Evolutionary conservation across 768 basidiomycete species (phyloP).

Genomic region (Dictyophora rubrovolvata): DNA sequence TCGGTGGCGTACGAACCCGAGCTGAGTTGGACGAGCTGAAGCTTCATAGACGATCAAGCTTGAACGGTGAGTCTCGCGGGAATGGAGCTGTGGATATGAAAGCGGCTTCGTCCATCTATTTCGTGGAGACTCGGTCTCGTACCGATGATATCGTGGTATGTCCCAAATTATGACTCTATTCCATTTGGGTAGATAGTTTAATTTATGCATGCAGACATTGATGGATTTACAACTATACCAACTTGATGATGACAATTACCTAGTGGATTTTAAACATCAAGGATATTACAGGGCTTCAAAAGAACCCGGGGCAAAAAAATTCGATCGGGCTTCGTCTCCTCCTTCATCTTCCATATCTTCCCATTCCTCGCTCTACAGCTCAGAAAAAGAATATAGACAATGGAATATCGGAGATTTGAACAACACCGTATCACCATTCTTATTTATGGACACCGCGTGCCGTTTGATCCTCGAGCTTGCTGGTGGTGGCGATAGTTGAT

Average conservation of each 20-base stretch:
- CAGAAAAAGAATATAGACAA: not conserved
- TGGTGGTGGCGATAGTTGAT: slow-evolving; percentile 39
- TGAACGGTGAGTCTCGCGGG: slow-evolving; percentile 48
- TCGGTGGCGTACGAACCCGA: slow-evolving; percentile 37
- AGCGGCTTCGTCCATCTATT: slow-evolving; percentile 71
- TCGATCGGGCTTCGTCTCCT: slow-evolving; percentile 40
- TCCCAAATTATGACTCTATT: slow-evolving; percentile 2
- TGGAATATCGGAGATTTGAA: slow-evolving; percentile 28
- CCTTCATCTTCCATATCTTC: slow-evolving; percentile 14
- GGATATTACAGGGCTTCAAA: slow-evolving; percentile 77
- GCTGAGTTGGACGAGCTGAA: slow-evolving; percentile 17
- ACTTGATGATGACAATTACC: slow-evolving; percentile 91
- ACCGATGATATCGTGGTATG: slow-evolving; percentile 88
- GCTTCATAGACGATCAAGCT: slow-evolving; percentile 53
- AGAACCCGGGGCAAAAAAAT: slow-evolving; percentile 58
- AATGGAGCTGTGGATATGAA: slow-evolving; percentile 40
- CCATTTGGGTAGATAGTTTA: not conserved
- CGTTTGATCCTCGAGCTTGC: slow-evolving; percentile 89
- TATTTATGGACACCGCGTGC: slow-evolving; percentile 96
- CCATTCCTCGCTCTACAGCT: not conserved
- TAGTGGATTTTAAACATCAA: slow-evolving; percentile 98
- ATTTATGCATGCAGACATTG: slow-evolving; percentile 47
- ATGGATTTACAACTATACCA: slow-evolving; percentile 98
- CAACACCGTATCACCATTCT: slow-evolving; percentile 74
- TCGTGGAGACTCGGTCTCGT: slow-evolving; percentile 86